Base-by-base conservation (phyloP, 495 filamentous ascomycete genomes). In the Penicillium samsonianum region DNA sequence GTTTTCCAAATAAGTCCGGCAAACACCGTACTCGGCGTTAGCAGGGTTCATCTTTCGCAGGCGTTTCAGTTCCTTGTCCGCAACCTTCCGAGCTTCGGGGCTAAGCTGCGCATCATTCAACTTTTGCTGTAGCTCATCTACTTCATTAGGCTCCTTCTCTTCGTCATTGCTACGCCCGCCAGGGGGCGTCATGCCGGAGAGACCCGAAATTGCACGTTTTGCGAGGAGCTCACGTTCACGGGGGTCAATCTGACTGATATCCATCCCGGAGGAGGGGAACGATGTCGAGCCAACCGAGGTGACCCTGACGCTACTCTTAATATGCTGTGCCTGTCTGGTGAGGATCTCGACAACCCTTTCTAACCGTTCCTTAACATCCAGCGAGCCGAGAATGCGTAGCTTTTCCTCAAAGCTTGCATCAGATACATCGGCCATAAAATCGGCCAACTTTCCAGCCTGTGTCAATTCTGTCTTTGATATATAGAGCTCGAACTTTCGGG, bases 21-120 rank as follows among this genome's bases (percentile, higher is more conserved):
- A 90, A 14, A 98, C 92, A 52, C 93, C 90, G 67, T 97, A 96
- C 66, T 99, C 95, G 17, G 94, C 92, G 63, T 98, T 93, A 19
- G 86, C 87, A 1, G 95, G 92, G 62, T 90, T 92, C 86, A 98
- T 99, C 76, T 94, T 95, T 61, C 88, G 91, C 55, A 99, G 76
- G 38, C 94, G 81, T 67, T 89, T 91, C 40, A 99, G 68, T 67
- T 98, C 95, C 56, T 92, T 84, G 51, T 95, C 88, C 14, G 91
- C 92, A 38, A 96, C 87, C 74, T 92, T 96, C 31, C 85, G 80
- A 22, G 91, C 92, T 60, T 90, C 88, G 0, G 84, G 78, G 19
- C 80, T 86, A 44, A 98, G 78, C 59, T 87, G 84, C 0, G 94
- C 91, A 33, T 89, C 89, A 35, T 92, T 84, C 5, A 98, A 77